Conservation (phyloP, 108 stramenopile species). For the Cyclostephanos invisitatus region DNA sequence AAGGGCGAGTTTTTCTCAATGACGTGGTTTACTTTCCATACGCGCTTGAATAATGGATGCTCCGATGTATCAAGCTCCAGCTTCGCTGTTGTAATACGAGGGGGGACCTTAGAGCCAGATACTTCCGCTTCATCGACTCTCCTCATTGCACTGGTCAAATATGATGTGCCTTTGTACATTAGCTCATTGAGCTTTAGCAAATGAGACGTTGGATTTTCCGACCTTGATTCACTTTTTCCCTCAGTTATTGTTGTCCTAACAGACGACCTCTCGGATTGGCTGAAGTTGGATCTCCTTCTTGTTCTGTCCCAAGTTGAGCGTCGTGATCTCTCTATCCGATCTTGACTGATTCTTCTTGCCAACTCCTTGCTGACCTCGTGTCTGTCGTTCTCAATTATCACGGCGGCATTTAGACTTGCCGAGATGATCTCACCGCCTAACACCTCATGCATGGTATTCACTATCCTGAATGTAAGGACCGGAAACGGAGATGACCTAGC, state of each 20-base stretch:
- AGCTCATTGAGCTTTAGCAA: constrained; percentile 4
- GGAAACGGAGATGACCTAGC: constrained; percentile 56
- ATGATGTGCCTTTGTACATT: background rate
- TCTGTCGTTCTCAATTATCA: constrained; percentile 22
- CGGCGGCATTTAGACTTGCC: constrained; percentile 47
- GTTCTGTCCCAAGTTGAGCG: background rate
- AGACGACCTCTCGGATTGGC: background rate
- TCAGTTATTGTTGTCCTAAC: background rate
- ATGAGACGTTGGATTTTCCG: background rate
- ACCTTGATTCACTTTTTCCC: background rate
- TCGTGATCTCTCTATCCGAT: constrained; percentile 23
- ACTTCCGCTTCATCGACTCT: constrained; percentile 36
- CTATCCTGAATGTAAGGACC: constrained; percentile 71
- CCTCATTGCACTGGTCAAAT: constrained; percentile 13
- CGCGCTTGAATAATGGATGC: constrained; percentile 76
- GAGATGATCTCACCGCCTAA: constrained; percentile 66
- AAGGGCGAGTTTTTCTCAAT: constrained; percentile 68
- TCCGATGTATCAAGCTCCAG: constrained; percentile 57
- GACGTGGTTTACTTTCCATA: constrained; percentile 69
- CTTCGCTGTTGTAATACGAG: constrained; percentile 58
- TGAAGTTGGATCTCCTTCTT: background rate
- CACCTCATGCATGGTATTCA: constrained; percentile 49
- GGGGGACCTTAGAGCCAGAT: constrained; percentile 27
- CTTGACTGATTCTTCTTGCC: constrained; percentile 19
- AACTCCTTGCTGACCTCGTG: constrained; percentile 21